phyloP scores from a whole-genome alignment of 305 asterid genomes.

The Fraxinus xanthoxyloides region DNA sequence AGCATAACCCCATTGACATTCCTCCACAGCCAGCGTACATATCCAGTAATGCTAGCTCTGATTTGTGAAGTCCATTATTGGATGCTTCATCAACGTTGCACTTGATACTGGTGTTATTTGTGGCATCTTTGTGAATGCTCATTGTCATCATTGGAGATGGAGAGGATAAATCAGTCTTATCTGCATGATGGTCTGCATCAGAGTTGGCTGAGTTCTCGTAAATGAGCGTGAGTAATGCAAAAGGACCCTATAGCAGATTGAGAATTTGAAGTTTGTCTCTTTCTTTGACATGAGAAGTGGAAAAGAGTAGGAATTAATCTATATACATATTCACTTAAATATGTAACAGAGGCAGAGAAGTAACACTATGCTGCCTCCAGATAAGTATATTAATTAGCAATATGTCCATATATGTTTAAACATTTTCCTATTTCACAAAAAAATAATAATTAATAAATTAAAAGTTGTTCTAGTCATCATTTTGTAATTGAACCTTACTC shows the following conservation, averaged over 20 bases:
- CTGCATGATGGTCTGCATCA: conserved; percentile 29
- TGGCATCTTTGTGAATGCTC: conserved; percentile 15
- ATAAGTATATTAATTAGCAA: background rate
- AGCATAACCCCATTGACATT: conserved; percentile 79
- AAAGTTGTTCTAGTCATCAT: background rate
- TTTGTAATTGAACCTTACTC: background rate
- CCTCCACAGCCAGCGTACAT: conserved; percentile 91
- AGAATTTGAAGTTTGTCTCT: background rate
- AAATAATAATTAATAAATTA: background rate
- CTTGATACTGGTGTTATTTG: conserved; percentile 20
- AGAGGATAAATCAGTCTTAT: conserved; percentile 24
- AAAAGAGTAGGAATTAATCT: background rate
- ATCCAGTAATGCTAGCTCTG: conserved; percentile 62
- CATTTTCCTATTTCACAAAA: background rate
- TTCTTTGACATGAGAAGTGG: conserved; percentile 4
- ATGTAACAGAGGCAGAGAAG: background rate
- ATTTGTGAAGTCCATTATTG: conserved; percentile 18
- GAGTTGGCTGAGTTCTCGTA: background rate
- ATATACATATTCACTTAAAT: background rate
- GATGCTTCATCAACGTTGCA: conserved; percentile 20
- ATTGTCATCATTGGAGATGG: conserved; percentile 17
- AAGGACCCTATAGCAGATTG: conserved; percentile 11
- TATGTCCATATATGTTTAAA: background rate
- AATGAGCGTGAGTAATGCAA: background rate
- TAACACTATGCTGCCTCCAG: background rate